These are phyloP conservation scores for Trichoderma harzianum DNA, from an alignment of 2,329 filamentous ascomycete genomes.

Conservation along the genomic window DNA sequence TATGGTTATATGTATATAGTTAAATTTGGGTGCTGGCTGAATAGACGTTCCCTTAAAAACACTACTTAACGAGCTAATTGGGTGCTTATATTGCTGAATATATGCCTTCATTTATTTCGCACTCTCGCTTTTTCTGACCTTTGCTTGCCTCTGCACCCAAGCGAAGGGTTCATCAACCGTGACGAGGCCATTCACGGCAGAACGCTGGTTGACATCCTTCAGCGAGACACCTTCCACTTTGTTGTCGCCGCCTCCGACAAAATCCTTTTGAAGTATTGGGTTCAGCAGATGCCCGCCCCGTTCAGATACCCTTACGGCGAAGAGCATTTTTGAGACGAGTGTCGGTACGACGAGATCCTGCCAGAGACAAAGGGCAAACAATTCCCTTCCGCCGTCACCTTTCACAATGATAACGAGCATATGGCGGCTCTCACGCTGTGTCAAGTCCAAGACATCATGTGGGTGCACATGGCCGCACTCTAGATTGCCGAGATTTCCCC, in stretches of 20 bases:
- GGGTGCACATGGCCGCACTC: not conserved
- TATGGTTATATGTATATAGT: too few relatives aligned
- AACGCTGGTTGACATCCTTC: not conserved
- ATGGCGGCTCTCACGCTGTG: not conserved
- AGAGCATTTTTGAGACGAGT: not conserved
- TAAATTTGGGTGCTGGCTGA: too few relatives aligned
- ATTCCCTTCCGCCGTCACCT: not conserved
- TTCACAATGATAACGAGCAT: not conserved
- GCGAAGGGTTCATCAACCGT: not conserved
- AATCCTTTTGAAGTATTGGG: not conserved
- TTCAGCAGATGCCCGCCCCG: not conserved
- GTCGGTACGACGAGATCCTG: not conserved
- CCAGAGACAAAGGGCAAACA: not conserved
- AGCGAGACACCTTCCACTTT: not conserved
- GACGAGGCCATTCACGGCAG: accelerated
- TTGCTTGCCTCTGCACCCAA: not conserved
- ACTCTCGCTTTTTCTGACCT: too few relatives aligned
- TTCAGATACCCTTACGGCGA: not conserved
- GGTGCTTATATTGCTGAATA: too few relatives aligned
- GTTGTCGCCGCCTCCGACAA: not conserved
- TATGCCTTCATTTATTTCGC: too few relatives aligned
- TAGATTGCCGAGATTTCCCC: not conserved
- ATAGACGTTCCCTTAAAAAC: too few relatives aligned
- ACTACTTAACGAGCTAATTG: too few relatives aligned
- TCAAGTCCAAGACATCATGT: not conserved